A percentile compares a stretch with the other conserved stretches of the same genome.
These are phyloP conservation scores for Aspergillus aculeatus DNA, from an alignment of 2,329 filamentous ascomycete genomes.

Conservation along the genomic window DNA sequence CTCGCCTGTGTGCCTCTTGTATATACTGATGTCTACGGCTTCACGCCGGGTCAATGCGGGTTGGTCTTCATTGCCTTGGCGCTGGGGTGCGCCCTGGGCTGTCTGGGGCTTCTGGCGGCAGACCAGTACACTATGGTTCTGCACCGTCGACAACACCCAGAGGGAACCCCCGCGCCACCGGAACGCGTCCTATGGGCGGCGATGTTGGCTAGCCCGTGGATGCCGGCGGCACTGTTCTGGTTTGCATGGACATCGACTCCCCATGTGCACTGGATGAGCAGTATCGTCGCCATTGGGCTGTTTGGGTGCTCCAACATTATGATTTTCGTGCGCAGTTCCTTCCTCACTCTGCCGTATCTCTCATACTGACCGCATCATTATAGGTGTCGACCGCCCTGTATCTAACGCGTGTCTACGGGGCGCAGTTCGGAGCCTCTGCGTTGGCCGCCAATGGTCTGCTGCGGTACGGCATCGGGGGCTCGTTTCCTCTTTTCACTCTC, in stretches of 20 bases:
- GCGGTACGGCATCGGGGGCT: constrained; percentile 32
- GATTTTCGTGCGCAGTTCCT: constrained; percentile 31
- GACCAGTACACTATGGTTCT: not conserved
- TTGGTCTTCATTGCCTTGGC: constrained; percentile 66
- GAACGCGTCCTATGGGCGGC: constrained; percentile 51
- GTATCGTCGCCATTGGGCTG: constrained; percentile 22
- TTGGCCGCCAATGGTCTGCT: constrained; percentile 36
- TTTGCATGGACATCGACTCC: constrained; percentile 48
- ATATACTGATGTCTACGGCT: constrained; percentile 63
- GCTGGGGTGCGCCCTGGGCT: constrained; percentile 60
- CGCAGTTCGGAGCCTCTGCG: constrained; percentile 27
- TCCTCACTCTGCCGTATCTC: too few species aligned
- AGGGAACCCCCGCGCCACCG: constrained; percentile 36
- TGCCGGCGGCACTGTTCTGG: constrained; percentile 51
- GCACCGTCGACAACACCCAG: not conserved
- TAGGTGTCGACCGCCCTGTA: constrained; percentile 44
- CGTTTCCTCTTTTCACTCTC: constrained; percentile 38
- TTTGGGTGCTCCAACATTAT: constrained; percentile 30
- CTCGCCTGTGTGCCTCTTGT: constrained; percentile 73
- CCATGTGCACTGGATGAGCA: constrained; percentile 42
- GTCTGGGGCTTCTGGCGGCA: not conserved
- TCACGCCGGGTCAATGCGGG: constrained; percentile 53
- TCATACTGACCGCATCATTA: not conserved
- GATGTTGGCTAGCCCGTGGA: constrained; percentile 50
- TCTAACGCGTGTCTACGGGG: constrained; percentile 30